Evolutionary conservation across 75 land plant species (phyloP), one percentile per base, ranked within the genome.

Genomic region (Pinus albicaulis): DNA sequence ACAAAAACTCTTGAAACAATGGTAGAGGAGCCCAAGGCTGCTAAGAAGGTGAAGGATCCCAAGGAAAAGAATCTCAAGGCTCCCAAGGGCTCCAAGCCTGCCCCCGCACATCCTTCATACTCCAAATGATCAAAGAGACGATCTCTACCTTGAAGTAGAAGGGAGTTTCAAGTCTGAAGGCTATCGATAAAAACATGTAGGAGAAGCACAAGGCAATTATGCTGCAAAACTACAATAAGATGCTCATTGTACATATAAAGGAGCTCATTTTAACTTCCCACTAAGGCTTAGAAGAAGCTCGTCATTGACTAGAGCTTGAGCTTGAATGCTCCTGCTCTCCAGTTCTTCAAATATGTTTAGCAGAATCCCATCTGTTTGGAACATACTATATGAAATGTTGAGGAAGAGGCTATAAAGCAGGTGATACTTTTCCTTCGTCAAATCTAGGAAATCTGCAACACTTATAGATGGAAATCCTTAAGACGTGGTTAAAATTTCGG

Each of bases 51-150:
- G 0, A 71, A 52, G 80, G 60, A 31, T 0, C 10, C 56, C 17
- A 76, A 71, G 77, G 78, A 74, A 61, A 77, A 17, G 79, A 79
- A 13, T 11, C 71, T 16, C 34, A 38, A 56, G 76, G 76, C 24
- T 77, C 72, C 41, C 78, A 78, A n/a, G 14, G 17, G 19, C 26
- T 56, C 19, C n/a, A 57, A 20, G 44, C 72, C 59, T 17, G 73
- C 56, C 80, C 83, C 4, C 77, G 80, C 23, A 3, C 24, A 55
- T 34, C 36, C 36, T 34, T 3, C 36, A 34, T 34, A 34, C 36
- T 57, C 19, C 73, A 91, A 91, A 91, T 91, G 93, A 86, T 88
- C 7, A 82, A 76, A 78, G 93, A 91, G 71, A 91, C 93, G 3
- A 66, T 91, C 20, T 1, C 77, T 76, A 76, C 89, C 0, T 77